These are phyloP conservation scores for Coemansia sp. DNA, from an alignment of 371 early-diverging fungal species.

Conservation along the genomic window DNA sequence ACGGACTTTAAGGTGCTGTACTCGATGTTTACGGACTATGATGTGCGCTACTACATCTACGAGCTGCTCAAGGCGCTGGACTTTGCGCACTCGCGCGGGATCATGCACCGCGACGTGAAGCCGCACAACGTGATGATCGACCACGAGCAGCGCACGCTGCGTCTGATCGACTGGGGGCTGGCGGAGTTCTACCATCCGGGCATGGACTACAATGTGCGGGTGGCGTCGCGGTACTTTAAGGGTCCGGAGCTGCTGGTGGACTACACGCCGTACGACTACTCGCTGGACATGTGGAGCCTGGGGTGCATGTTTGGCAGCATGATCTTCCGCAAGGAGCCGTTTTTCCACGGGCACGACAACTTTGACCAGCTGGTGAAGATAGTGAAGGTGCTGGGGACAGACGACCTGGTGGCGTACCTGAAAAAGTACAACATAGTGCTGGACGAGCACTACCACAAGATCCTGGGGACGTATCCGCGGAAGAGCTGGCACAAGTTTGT, in stretches of 20 bases:
- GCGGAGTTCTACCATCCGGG: constrained; percentile 99
- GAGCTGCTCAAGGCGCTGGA: constrained; percentile 98
- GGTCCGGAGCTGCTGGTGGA: constrained; percentile 99
- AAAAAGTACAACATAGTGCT: constrained; percentile 93
- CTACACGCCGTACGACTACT: constrained; percentile 97
- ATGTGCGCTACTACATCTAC: constrained; percentile 94
- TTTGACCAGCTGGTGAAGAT: constrained; percentile 98
- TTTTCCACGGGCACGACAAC: constrained; percentile 99
- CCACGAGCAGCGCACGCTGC: constrained; percentile 86
- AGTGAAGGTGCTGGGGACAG: constrained; percentile 94
- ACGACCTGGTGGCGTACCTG: constrained; percentile 85
- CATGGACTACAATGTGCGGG: constrained; percentile 97
- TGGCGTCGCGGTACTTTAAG: constrained; percentile 99
- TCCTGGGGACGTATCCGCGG: constrained; percentile 82
- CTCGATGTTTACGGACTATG: constrained; percentile 83
- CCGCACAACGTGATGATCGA: constrained; percentile 99
- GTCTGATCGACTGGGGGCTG: constrained; percentile 99
- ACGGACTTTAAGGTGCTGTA: constrained; percentile 73
- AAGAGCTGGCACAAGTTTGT: constrained; percentile 94
- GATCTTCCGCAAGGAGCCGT: constrained; percentile 98
- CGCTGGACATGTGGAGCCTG: constrained; percentile 99
- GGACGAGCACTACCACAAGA: constrained; percentile 82
- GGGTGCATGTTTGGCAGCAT: constrained; percentile 99
- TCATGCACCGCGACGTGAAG: constrained; percentile 99
- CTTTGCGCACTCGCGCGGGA: constrained; percentile 97